A percentile compares a stretch with the other conserved stretches of the same genome.
phyloP scores from a whole-genome alignment of 768 basidiomycete species.

The Trametes meyenii region DNA sequence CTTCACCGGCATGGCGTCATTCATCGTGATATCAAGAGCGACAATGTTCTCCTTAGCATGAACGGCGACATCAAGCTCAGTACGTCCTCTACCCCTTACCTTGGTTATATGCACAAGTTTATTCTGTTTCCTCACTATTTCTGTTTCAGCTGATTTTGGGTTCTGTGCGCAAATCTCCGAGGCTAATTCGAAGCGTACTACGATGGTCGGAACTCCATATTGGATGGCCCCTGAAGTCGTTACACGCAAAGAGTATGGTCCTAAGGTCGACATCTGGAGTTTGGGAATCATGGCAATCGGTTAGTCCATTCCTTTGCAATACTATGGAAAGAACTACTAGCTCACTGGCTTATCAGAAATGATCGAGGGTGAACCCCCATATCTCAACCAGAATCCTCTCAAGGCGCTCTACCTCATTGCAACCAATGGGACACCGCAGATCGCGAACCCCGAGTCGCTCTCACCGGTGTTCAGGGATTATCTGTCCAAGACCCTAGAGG shows the following conservation, averaged over 20 bases:
- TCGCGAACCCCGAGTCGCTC: constrained; percentile 84
- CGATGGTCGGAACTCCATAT: constrained; percentile 98
- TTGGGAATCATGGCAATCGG: constrained; percentile 97
- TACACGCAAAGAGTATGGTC: constrained; percentile 95
- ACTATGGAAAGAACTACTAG: too few species aligned
- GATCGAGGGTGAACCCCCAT: constrained; percentile 98
- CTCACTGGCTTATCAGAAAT: constrained; percentile 83
- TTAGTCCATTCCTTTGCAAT: too few species aligned
- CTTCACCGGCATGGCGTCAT: constrained; percentile 96
- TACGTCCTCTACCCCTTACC: constrained; percentile 47
- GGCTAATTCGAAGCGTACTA: constrained; percentile 88
- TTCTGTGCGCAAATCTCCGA: constrained; percentile 97
- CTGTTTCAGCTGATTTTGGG: constrained; percentile 99
- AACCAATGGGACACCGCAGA: constrained; percentile 95
- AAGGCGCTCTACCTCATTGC: constrained; percentile 98
- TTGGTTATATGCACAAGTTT: neutral
- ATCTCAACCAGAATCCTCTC: constrained; percentile 93
- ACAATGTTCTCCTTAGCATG: constrained; percentile 92
- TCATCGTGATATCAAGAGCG: constrained; percentile 98
- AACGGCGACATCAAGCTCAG: constrained; percentile 97
- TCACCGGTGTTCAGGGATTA: constrained; percentile 88
- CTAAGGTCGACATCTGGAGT: constrained; percentile 98
- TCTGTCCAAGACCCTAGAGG: constrained; percentile 84
- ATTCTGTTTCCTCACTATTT: constrained; percentile 16
- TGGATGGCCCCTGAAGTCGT: constrained; percentile 99